Evolutionary conservation across 2,329 filamentous ascomycete species (phyloP).

Genomic region (Polychaeton citri): DNA sequence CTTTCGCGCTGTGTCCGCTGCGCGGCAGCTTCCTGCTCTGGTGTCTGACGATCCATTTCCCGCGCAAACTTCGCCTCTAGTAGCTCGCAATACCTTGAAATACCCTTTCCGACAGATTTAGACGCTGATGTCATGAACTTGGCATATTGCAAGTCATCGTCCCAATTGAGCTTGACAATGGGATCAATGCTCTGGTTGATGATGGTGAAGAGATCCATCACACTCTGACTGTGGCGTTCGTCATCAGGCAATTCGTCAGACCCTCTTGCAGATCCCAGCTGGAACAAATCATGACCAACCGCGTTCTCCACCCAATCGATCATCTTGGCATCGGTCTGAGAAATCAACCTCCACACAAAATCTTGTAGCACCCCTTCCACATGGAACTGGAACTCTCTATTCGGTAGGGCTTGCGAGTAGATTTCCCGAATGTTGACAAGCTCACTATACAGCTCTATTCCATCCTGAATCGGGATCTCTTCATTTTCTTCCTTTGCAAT

Average conservation of each 20-base stretch:
- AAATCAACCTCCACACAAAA: constrained; percentile 95
- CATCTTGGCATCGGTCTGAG: constrained; percentile 64
- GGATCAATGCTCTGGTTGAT: constrained; percentile 89
- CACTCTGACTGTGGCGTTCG: constrained; percentile 80
- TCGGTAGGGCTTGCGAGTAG: constrained; percentile 61
- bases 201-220: constrained; percentile 84
- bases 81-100: constrained; percentile 81
- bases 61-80: constrained; percentile 72
- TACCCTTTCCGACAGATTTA: constrained; percentile 68
- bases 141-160: constrained; percentile 83
- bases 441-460: constrained; percentile 85
- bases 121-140: constrained; percentile 93
- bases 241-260: constrained; percentile 48
- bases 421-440: constrained; percentile 73
- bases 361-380: constrained; percentile 75
- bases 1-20: constrained; percentile 78
- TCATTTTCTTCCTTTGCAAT: constrained; percentile 54
- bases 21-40: constrained; percentile 68
- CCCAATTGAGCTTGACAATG: constrained; percentile 76
- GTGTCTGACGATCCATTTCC: constrained; percentile 87
- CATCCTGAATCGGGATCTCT: constrained; percentile 79
- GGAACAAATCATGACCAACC: constrained; percentile 79
- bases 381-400: constrained; percentile 66
- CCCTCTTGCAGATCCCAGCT: constrained; percentile 53
- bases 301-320: constrained; percentile 78